Conservation (phyloP, 2,329 filamentous ascomycete genomes). For the Aspergillus melleus region DNA sequence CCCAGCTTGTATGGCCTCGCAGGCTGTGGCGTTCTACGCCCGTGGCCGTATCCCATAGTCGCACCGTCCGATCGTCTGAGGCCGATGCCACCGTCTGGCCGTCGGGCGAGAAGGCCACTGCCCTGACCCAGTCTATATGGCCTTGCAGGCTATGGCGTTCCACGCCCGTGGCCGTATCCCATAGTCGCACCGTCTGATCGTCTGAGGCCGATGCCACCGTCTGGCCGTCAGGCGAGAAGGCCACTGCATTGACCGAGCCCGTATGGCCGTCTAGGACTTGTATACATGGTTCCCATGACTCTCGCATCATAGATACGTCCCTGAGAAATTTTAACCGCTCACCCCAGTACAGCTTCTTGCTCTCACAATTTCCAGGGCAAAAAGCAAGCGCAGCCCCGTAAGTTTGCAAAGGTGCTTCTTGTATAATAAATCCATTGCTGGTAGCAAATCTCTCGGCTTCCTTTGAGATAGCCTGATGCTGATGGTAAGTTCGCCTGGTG, state of each 20-base stretch:
- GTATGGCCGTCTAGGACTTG: conserved; percentile 1
- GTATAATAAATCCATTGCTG: not conserved
- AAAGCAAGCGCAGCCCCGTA: conserved; percentile 5
- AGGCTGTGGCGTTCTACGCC: no score
- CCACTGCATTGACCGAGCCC: not conserved
- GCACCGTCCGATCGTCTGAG: not conserved
- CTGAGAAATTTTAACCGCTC: not conserved
- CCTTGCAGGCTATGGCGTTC: not conserved
- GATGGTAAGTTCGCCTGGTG: no score
- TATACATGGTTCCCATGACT: conserved; percentile 2
- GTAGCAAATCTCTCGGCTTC: conserved; percentile 6
- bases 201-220: not conserved
- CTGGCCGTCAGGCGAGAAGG: not conserved
- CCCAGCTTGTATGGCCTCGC: no score
- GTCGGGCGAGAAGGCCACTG: not conserved
- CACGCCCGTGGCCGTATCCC: not conserved
- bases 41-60: not conserved
- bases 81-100: not conserved
- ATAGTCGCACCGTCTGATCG: not conserved
- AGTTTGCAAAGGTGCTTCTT: conserved; percentile 7
- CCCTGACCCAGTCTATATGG: not conserved
- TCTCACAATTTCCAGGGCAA: not conserved
- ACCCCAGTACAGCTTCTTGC: conserved; percentile 1
- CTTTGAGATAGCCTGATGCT: no score
- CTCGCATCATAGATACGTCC: not conserved